These are phyloP conservation scores for Sporothrix dimorphospora DNA, from an alignment of 2,329 filamentous ascomycete genomes.

Conservation along the genomic window DNA sequence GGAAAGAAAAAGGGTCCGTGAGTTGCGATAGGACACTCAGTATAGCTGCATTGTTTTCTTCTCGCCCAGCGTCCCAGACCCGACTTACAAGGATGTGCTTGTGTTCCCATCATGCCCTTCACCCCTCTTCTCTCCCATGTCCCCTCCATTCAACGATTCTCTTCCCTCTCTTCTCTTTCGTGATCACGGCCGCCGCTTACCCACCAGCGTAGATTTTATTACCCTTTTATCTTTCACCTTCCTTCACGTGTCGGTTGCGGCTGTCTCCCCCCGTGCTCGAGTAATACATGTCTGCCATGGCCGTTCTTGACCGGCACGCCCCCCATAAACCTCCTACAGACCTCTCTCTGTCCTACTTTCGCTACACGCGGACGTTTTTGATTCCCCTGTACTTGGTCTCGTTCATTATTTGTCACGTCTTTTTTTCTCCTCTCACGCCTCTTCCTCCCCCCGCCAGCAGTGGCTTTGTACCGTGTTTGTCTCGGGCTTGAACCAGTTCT, in stretches of 20 bases:
- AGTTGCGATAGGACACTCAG: constrained; percentile 9
- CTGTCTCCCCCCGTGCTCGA: no score
- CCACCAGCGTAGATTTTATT: neutral
- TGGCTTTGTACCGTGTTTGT: neutral
- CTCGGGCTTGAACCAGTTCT: neutral
- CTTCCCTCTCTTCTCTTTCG: neutral
- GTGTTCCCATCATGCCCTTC: neutral
- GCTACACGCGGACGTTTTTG: constrained; percentile 12
- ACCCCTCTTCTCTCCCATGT: neutral
- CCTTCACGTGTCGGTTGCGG: neutral
- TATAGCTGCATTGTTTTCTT: neutral
- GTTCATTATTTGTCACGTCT: neutral
- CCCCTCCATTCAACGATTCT: neutral
- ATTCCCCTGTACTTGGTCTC: neutral
- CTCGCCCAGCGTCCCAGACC: neutral
- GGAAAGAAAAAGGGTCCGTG: neutral
- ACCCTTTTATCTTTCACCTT: neutral
- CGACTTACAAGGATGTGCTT: neutral
- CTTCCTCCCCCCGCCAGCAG: neutral
- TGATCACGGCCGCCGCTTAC: neutral
- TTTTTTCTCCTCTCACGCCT: neutral
- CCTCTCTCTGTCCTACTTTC: neutral
- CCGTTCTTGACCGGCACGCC: constrained; percentile 5
- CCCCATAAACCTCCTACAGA: neutral
- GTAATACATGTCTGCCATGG: neutral